Conservation (phyloP, 2,329 filamentous ascomycete species). For the Hypoxylon sp. region DNA sequence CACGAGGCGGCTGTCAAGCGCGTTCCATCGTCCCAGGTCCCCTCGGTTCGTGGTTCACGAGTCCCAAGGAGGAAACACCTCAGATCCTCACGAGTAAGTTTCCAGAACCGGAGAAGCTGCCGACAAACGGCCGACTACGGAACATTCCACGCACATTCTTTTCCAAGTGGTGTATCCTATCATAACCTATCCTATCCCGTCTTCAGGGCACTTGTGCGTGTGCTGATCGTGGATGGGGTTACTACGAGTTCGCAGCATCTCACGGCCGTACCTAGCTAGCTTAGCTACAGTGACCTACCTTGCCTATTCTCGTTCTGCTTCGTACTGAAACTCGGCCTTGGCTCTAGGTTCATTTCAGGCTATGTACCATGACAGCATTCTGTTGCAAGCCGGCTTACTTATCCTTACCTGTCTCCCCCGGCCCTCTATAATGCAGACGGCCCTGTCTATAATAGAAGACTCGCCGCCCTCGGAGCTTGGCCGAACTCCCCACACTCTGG, state of each 20-base stretch:
- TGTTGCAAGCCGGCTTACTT: slow-evolving; percentile 26
- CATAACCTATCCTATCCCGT: slow-evolving; percentile 1
- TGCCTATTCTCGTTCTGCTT: slow-evolving; percentile 1
- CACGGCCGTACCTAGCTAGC: slow-evolving; percentile 7
- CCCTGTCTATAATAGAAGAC: slow-evolving; percentile 39
- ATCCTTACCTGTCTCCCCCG: slow-evolving; percentile 10
- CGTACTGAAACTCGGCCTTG: slow-evolving; percentile 1
- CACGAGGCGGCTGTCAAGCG: slow-evolving; percentile 42
- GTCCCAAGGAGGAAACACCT: slow-evolving; percentile 28
- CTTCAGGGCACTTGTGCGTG: slow-evolving; percentile 10
- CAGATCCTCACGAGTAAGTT: slow-evolving; percentile 37
- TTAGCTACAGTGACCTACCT: background rate
- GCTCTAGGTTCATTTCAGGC: slow-evolving; percentile 21
- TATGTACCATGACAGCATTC: slow-evolving; percentile 36
- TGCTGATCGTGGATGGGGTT: slow-evolving; percentile 1
- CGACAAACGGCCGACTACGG: slow-evolving; percentile 36
- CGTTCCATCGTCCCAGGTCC: slow-evolving; percentile 40
- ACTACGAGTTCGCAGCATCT: slow-evolving; percentile 11
- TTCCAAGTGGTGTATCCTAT: background rate
- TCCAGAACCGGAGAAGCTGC: slow-evolving; percentile 35
- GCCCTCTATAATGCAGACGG: slow-evolving; percentile 32
- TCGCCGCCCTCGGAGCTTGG: slow-evolving; percentile 35
- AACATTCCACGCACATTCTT: slow-evolving; percentile 29
- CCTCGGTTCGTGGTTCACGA: slow-evolving; percentile 34
- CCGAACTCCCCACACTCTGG: slow-evolving; percentile 42